Evolutionary conservation across 2,329 filamentous ascomycete species (phyloP).

Genomic region (Cylindrodendrum hubeiense): DNA sequence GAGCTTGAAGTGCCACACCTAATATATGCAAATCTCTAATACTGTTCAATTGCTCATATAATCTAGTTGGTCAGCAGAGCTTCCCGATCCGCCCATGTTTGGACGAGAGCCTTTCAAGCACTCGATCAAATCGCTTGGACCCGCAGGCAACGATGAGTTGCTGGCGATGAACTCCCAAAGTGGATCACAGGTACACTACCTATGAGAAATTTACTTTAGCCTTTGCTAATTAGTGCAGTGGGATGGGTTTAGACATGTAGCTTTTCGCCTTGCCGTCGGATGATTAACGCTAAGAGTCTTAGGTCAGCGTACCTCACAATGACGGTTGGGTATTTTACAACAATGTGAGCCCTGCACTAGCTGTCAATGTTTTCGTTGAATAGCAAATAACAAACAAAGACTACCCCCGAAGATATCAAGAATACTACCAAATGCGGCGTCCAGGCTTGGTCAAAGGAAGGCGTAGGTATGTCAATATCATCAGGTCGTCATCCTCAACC

Average conservation of each 20-base stretch:
- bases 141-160: conserved; percentile 8
- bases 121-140: conserved; percentile 11
- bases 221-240: background rate
- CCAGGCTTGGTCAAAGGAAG: conserved; percentile 2
- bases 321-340: conserved; percentile 11
- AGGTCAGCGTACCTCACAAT: conserved; percentile 7
- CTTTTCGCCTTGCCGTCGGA: background rate
- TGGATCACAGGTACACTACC: background rate
- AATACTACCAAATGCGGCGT: background rate
- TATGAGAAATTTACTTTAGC: background rate
- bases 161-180: conserved; percentile 12
- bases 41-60: background rate
- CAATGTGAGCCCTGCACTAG: background rate
- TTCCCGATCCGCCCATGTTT: conserved; percentile 15
- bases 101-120: conserved; percentile 6
- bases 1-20: conserved; percentile 3
- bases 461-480: background rate
- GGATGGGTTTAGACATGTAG: conserved; percentile 14
- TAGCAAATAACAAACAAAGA: background rate
- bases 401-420: background rate
- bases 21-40: background rate
- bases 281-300: background rate
- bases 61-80: conserved; percentile 6
- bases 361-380: background rate
- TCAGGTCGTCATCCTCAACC: background rate